Evolutionary conservation across 495 filamentous ascomycete species (phyloP), one percentile per base, ranked within the genome.

Genomic region (Paragyromitra xinjiangensis): DNA sequence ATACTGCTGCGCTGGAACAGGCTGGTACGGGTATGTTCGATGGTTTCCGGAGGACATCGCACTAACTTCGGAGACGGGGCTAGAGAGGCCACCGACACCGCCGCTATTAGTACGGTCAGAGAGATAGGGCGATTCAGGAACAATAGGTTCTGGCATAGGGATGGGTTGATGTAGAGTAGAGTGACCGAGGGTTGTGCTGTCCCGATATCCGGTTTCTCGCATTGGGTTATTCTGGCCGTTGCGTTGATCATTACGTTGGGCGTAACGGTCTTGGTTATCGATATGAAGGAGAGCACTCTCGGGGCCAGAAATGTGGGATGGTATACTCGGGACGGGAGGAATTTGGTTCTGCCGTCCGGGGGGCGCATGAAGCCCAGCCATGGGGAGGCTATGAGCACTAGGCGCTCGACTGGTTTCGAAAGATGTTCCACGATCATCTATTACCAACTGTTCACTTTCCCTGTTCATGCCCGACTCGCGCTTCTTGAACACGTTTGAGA

Each of bases 391-490:
- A 26, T 76, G 79, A 48, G 80, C 71, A 19, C 80, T 82, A 1
- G 80, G 80, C 26, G 78, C 80, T n/a, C 80, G 77, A 6, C 80
- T 82, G 6, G 74, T 82, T 45, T 81, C 80, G 26, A 79, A 79
- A 16, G 74, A 78, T 73, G 77, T 79, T 39, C 74, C 77, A 26
- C 77, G 66, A 51, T 77, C 77, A 26, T 71, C 77, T 40, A 79
- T 63, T 42, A 78, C 74, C 16, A 71, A 26, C 16, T 79, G 74
- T 11, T 79, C 75, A 37, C 74, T 77, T 64, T 77, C 74, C 7
- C 74, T 73, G 34, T 77, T 77, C 69, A 67, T 72, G 42, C 75
- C 75, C n/a, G 77, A 61, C 53, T 71, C 74, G 11, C 67, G 77
- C 44, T 79, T 71, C 45, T 66, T 79, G 39, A 79, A 78, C 37